Conservation (phyloP, 495 filamentous ascomycete species). For the Acidiella bohemica region DNA sequence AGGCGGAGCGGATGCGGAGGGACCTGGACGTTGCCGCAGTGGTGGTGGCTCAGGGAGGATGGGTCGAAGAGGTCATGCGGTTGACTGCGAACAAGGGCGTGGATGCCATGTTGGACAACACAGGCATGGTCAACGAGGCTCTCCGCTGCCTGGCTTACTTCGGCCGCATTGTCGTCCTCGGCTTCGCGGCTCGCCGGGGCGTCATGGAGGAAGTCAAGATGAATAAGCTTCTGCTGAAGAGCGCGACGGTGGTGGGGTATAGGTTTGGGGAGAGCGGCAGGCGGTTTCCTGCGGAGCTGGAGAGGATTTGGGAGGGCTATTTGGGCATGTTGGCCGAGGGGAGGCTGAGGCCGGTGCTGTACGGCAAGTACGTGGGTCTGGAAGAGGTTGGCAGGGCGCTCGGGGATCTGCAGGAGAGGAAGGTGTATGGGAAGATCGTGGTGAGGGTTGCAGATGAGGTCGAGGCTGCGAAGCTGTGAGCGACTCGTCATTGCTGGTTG, state of each 20-base stretch:
- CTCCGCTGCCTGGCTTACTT: conserved; percentile 23
- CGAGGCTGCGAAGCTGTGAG: conserved; percentile 13
- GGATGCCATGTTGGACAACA: conserved; percentile 30
- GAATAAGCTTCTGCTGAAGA: conserved; percentile 28
- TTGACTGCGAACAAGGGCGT: conserved; percentile 27
- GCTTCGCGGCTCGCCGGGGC: conserved; percentile 28
- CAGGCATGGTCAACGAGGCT: conserved; percentile 23
- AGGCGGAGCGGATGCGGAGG: conserved; percentile 23
- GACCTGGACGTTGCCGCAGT: conserved; percentile 23
- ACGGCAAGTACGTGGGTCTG: conserved; percentile 23
- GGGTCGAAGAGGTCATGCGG: conserved; percentile 20
- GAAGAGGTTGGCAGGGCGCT: conserved; percentile 21
- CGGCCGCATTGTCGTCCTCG: conserved; percentile 25
- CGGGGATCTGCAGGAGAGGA: conserved; percentile 19
- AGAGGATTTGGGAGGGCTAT: conserved; percentile 26
- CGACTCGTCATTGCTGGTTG: too few relatives aligned
- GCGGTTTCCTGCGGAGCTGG: conserved; percentile 18
- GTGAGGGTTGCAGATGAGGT: conserved; percentile 20
- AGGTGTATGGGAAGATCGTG: conserved; percentile 25
- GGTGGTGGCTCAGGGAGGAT: conserved; percentile 20
- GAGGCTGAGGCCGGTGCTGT: conserved; percentile 24
- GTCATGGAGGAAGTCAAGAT: conserved; percentile 25
- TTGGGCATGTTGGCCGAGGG: conserved; percentile 23
- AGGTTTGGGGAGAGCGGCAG: conserved; percentile 29
- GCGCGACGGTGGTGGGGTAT: conserved; percentile 25